Evolutionary conservation across 345 rosid species (phyloP).

Genomic region (Linum trigynum): DNA sequence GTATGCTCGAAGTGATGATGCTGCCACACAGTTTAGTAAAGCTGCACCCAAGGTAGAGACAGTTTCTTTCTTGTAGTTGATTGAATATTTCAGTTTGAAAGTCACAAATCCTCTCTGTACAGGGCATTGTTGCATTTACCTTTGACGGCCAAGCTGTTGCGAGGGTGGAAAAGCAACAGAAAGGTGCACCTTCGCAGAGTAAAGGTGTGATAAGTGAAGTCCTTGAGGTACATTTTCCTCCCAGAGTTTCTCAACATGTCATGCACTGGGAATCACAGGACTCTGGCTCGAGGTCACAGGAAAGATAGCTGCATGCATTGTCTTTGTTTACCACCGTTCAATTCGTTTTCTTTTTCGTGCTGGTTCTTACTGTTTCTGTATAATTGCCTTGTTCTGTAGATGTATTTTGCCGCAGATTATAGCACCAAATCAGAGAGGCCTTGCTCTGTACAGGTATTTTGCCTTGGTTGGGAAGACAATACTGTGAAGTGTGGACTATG

Average conservation of each 20-base stretch:
- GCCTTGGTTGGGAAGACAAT: no score
- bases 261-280: conserved; percentile 87
- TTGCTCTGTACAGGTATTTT: no score
- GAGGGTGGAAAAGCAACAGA: conserved; percentile 63
- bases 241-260: background rate
- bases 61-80: conserved; percentile 10
- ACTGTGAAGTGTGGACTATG: no score
- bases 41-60: conserved; percentile 84
- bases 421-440: no score
- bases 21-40: conserved; percentile 93
- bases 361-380: no score
- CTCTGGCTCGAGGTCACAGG: conserved; percentile 92
- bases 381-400: no score
- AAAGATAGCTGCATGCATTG: conserved; percentile 46
- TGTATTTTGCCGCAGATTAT: no score
- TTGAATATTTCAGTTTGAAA: conserved; percentile 4
- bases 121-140: conserved; percentile 94
- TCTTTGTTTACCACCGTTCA: no score
- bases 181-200: conserved; percentile 65
- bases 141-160: conserved; percentile 81
- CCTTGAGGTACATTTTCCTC: conserved; percentile 49
- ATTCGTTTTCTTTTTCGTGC: no score
- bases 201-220: conserved; percentile 90
- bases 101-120: conserved; percentile 17
- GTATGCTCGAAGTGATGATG: conserved; percentile 89